Percentiles rank a stretch among this genome's conserved stretches.
Evolutionary conservation across 1,284 basidiomycete genomes (phyloP).

Genomic region (Entoloma clypeatum): DNA sequence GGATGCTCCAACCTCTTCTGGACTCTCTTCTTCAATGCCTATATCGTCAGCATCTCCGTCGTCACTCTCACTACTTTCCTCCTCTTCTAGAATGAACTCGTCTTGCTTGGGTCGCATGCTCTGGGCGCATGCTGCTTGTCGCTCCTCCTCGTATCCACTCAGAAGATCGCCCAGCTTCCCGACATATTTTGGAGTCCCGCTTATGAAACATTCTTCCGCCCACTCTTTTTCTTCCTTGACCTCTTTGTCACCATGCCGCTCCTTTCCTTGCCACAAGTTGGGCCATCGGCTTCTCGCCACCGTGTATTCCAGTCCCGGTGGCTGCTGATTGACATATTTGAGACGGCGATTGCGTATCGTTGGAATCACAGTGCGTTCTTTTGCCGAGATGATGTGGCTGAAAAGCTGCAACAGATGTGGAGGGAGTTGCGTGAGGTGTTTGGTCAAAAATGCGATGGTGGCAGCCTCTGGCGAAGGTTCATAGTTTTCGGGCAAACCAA

Average conservation of each 20-base stretch:
- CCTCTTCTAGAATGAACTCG: conserved; percentile 62
- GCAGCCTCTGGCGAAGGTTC: conserved; percentile 54
- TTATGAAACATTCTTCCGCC: conserved; percentile 60
- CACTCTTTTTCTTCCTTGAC: conserved; percentile 64
- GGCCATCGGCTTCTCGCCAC: conserved; percentile 59
- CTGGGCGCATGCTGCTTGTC: conserved; percentile 60
- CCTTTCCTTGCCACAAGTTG: conserved; percentile 56
- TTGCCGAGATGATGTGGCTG: conserved; percentile 62
- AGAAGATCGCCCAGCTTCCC: conserved; percentile 66
- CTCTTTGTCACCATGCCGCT: conserved; percentile 46
- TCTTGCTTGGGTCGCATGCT: conserved; percentile 33
- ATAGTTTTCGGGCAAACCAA: conserved; percentile 55
- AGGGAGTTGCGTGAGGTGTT: conserved; percentile 61
- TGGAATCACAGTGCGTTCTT: conserved; percentile 57
- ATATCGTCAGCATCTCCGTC: conserved; percentile 38
- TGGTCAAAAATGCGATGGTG: conserved; percentile 59
- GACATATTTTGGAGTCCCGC: conserved; percentile 54
- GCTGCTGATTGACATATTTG: conserved; percentile 50
- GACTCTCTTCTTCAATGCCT: conserved; percentile 34
- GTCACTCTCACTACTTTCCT: conserved; percentile 48
- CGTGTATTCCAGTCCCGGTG: conserved; percentile 49
- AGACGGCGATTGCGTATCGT: conserved; percentile 67
- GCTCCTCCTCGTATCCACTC: conserved; percentile 70
- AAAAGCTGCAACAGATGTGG: conserved; percentile 58
- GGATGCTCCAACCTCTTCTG: conserved; percentile 41